Evolutionary conservation across 305 asterid species (phyloP).

Genomic region (Withania somnifera): DNA sequence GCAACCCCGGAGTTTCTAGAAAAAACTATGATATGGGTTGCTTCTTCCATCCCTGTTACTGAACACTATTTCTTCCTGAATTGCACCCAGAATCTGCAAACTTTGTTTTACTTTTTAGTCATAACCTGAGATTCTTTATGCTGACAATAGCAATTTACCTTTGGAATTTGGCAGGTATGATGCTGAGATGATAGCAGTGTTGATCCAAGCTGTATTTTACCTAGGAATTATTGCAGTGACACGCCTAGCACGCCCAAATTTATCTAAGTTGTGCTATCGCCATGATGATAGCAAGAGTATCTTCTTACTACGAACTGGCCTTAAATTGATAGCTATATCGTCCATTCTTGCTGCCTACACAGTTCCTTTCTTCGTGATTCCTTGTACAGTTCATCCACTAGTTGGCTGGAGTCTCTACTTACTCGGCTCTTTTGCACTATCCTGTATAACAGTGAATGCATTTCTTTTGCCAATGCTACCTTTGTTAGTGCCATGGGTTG

Average conservation of each 20-base stretch:
- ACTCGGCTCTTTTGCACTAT: constrained; percentile 54
- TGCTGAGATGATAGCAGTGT: constrained; percentile 60
- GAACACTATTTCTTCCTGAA: not conserved
- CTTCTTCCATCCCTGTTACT: not conserved
- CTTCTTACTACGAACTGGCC: constrained; percentile 52
- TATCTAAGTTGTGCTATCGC: constrained; percentile 63
- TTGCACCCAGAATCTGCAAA: not conserved
- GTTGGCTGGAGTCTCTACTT: constrained; percentile 82
- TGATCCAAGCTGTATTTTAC: constrained; percentile 56
- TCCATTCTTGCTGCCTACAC: constrained; percentile 61
- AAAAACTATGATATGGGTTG: not conserved
- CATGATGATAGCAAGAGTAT: constrained; percentile 56
- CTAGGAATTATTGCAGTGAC: constrained; percentile 54
- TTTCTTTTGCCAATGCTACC: constrained; percentile 64
- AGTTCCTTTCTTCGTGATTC: constrained; percentile 58
- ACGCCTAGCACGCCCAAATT: constrained; percentile 63
- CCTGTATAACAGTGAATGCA: constrained; percentile 42
- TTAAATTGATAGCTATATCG: constrained; percentile 62
- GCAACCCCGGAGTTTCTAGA: not conserved
- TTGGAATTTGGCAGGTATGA: constrained; percentile 42
- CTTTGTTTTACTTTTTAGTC: not conserved
- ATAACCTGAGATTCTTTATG: not conserved
- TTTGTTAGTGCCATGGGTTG: constrained; percentile 57
- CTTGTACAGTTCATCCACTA: constrained; percentile 72
- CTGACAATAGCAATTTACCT: not conserved